Evolutionary conservation across 331 rosid species (phyloP), one percentile per base, ranked within the genome.

Genomic region (Quercus tomentella): DNA sequence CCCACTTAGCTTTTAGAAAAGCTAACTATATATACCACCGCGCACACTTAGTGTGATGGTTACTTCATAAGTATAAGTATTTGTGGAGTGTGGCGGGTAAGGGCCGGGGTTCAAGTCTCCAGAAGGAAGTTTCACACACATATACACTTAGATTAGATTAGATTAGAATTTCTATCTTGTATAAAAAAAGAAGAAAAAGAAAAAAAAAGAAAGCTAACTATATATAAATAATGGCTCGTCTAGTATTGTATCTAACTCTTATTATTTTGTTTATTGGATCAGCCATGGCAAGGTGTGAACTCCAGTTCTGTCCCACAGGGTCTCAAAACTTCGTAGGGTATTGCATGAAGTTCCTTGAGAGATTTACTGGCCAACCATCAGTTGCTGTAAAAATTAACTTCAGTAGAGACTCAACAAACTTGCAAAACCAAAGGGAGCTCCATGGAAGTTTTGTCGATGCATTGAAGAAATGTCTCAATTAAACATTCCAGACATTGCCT

Each of bases 311-410:
- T 45, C 4, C 52, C 52, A 35, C 52, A 37, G 37, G 37, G 37
- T 26, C 78, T 52, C 76, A 78, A 54, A 66, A 77, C 54, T 9
- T 57, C 12, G 78, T 75, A 31, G 74, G 70, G 79, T 35, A 35
- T 10, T 78, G 86, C 52, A 54, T 82, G 15, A 73, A 76, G 83
- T 83, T 68, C 83, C 80, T 83, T 51, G 80, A 33, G 41, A 55
- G 74, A 45, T 57, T 68, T 79, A 70, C 60, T 67, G 15, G 79
- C 43, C 7, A 18, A 76, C 8, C 21, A 45, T 52, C 77, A 56
- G 4, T 28, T 83, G 86, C 21, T 78, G 82, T 41, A 20, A 78
- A 26, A 26, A 26, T 26, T 18, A 8, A 78, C 10, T n/a, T 80
- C 18, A 21, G 7, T 12, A 43, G 20, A 70, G 37, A 33, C 74